phyloP scores from a whole-genome alignment of 768 basidiomycete genomes.

The Paxillus rubicundulus region DNA sequence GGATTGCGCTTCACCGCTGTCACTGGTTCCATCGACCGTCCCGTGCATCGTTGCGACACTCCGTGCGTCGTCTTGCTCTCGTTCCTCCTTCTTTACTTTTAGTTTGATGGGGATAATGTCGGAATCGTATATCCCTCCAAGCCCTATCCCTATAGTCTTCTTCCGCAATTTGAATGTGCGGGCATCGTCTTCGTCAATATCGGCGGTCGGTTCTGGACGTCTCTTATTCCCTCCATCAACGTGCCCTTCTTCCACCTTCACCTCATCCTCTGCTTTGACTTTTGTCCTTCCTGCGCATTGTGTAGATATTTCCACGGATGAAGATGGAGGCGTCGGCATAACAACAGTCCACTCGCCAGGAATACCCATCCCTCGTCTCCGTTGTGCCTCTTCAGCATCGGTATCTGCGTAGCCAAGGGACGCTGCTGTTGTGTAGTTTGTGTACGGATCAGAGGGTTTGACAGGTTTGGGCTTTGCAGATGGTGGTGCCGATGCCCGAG shows the following conservation, averaged over 20 bases:
- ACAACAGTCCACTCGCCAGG: slow-evolving; percentile 81
- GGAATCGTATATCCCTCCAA: slow-evolving; percentile 83
- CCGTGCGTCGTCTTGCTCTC: not conserved
- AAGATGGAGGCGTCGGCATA: slow-evolving; percentile 23
- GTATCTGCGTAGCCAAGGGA: slow-evolving; percentile 80
- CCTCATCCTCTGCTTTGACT: not conserved
- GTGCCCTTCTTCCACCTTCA: slow-evolving; percentile 11
- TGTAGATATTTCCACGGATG: slow-evolving; percentile 19
- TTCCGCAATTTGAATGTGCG: slow-evolving; percentile 67
- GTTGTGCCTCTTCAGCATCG: slow-evolving; percentile 66
- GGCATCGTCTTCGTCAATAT: slow-evolving; percentile 50
- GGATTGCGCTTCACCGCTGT: not conserved
- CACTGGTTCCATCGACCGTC: slow-evolving; percentile 2
- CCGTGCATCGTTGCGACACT: slow-evolving; percentile 8
- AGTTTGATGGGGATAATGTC: slow-evolving; percentile 63
- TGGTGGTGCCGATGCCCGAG: slow-evolving; percentile 25
- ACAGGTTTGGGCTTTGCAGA: slow-evolving; percentile 40
- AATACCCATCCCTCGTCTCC: slow-evolving; percentile 61
- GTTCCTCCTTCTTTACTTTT: slow-evolving; percentile 46
- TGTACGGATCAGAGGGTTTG: slow-evolving; percentile 63
- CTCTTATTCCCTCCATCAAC: slow-evolving; percentile 36
- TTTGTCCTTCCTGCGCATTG: not conserved
- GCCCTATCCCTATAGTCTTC: slow-evolving; percentile 55
- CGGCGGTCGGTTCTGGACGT: slow-evolving; percentile 33
- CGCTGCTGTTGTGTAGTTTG: slow-evolving; percentile 86